Evolutionary conservation across 345 rosid species (phyloP), one percentile per base, ranked within the genome.

Genomic region (Zanthoxylum bungeanum): DNA sequence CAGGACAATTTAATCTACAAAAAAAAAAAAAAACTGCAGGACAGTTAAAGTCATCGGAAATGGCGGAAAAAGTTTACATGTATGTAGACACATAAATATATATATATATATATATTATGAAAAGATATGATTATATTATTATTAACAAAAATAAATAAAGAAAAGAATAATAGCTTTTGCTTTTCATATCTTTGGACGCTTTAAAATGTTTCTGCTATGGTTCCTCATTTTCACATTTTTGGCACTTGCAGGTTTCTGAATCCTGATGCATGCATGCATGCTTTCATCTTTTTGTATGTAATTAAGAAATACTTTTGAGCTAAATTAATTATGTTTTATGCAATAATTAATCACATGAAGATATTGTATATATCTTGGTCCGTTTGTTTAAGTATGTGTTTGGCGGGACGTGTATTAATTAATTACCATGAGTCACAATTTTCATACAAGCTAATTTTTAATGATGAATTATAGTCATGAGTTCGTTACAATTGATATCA

Each of bases 11-110:
- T n/a, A n/a, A n/a, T n/a, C n/a, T n/a, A n/a, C n/a, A n/a, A n/a
- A n/a, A n/a, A n/a, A n/a, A n/a, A n/a, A n/a, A n/a, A n/a, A n/a
- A n/a, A n/a, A n/a, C n/a, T n/a, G n/a, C 28, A 37, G 19, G 39
- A 65, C n/a, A 8, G 9, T 16, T 60, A 68, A 69, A 69, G 66
- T 31, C 39, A 57, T 58, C 51, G 71, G 75, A n/a, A n/a, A n/a
- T n/a, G n/a, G n/a, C n/a, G n/a, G n/a, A 64, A 76, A 70, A 66
- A 42, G 47, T 14, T 42, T 3, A 42, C 4, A 44, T 4, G 49
- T 4, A 42, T 36, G 36, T 56, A n/a, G 25, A 61, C 12, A 3
- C 1, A 47, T 21, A 49, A 56, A 39, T 37, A 30, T 5, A 69
- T 65, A n/a, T 27, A 28, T 31, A 34, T 5, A n/a, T n/a, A n/a